Conservation (phyloP, 768 basidiomycete genomes). For the Suillus plorans region DNA sequence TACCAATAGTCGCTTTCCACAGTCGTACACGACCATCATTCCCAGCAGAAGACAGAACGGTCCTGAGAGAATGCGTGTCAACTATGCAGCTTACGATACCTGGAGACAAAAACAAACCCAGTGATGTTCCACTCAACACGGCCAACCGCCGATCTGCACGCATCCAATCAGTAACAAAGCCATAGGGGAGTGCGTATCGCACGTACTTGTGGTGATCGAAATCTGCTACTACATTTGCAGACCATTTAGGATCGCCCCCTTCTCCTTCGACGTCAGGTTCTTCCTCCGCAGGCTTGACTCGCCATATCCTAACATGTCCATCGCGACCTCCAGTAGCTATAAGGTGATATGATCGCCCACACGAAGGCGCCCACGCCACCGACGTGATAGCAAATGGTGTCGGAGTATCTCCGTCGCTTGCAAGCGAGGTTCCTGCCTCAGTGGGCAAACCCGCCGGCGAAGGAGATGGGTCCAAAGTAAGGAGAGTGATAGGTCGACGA, state of each 20-base stretch:
- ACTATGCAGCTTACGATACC: constrained; percentile 1
- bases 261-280: constrained; percentile 44
- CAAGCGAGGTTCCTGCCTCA: constrained; percentile 23
- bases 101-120: constrained; percentile 45
- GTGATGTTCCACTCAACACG: constrained; percentile 95
- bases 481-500: constrained; percentile 62
- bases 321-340: constrained; percentile 89
- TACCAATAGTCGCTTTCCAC: constrained; percentile 84
- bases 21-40: constrained; percentile 81
- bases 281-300: constrained; percentile 61
- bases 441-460: constrained; percentile 14
- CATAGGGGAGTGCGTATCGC: background rate
- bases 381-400: constrained; percentile 70
- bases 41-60: constrained; percentile 79
- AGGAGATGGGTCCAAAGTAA: constrained; percentile 53
- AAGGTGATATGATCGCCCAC: constrained; percentile 92
- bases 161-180: constrained; percentile 10
- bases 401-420: constrained; percentile 35
- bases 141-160: constrained; percentile 64
- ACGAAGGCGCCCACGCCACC: constrained; percentile 92
- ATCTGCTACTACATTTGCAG: constrained; percentile 74
- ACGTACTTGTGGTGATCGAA: constrained; percentile 82
- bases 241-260: constrained; percentile 54
- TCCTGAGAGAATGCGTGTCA: constrained; percentile 43
- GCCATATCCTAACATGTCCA: constrained; percentile 90